Evolutionary conservation across 2,329 filamentous ascomycete species (phyloP), one percentile per base, ranked within the genome.

Genomic region (Bipolaris bicolor): DNA sequence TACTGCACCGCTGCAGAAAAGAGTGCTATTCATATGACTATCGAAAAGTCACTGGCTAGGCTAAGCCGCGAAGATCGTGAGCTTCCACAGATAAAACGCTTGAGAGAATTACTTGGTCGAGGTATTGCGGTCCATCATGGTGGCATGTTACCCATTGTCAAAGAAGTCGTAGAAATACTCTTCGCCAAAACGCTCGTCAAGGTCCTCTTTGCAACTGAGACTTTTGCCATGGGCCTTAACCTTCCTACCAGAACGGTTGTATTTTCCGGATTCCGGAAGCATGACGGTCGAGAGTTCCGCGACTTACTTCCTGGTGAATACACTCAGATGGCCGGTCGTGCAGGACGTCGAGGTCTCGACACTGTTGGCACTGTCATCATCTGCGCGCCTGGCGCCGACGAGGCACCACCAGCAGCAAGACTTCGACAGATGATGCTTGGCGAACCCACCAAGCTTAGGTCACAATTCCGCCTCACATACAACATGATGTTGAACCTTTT

Each of bases 401-500:
- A 98, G 78, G 92, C 93, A 16, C 95, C 95, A 2, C 91, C 93
- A 2, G 92, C 91, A 48, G 86, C 84, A 33, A 88, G 94, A 54
- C 80, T 99, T 52, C 86, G 91, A 57, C 90, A 92, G 71, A 98
- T 99, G 92, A 97, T 99, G 63, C 84, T 98, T 3, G 95, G 95
- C 51, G 91, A 97, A 69, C 94, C 95, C 31, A 97, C 92, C 24
- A 98, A 98, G 78, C 84, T 99, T 47, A 87, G 92, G 45, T 98
- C 94, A 6, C 95, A 99, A 72, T 99, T 99, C 82, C 87, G 95
- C 59, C 82, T 99, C 46, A 99, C 96, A 0, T 99, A 99, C 82
- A 99, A 98, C 78, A 99, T 99, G 95, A 99, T 99, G 59, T 81
- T 99, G 29, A 99, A 98, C 71, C 82, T 99, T 31, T 82, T 99